Evolutionary conservation across 495 filamentous ascomycete genomes (phyloP).

Genomic region (Annulohypoxylon moriforme): DNA sequence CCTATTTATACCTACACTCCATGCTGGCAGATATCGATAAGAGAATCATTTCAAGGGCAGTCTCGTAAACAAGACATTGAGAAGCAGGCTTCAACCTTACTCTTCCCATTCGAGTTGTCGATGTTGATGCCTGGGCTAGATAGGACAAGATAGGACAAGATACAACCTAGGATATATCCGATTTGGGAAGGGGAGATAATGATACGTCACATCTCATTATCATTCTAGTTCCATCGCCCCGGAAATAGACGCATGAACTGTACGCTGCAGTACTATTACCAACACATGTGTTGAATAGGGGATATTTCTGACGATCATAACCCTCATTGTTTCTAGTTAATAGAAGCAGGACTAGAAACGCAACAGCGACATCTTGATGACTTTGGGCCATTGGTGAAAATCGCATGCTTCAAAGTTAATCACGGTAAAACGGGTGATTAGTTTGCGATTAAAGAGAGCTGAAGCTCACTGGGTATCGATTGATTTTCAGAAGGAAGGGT

Average conservation of each 20-base stretch:
- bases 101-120: background rate
- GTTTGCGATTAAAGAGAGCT: constrained; percentile 6
- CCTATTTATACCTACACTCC: background rate
- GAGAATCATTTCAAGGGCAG: background rate
- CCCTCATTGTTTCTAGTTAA: constrained; percentile 13
- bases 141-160: background rate
- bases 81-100: background rate
- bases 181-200: background rate
- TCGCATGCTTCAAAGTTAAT: constrained; percentile 3
- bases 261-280: constrained; percentile 8
- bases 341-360: constrained; percentile 1
- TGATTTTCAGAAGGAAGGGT: background rate
- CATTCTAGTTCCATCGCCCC: background rate
- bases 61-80: background rate
- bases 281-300: constrained; percentile 15
- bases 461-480: constrained; percentile 3
- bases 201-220: background rate
- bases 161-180: background rate
- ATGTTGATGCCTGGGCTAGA: background rate
- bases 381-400: background rate
- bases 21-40: background rate
- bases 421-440: constrained; percentile 2
- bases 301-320: constrained; percentile 9
- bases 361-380: background rate
- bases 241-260: background rate